A percentile compares a stretch with the other conserved stretches of the same genome.
These are phyloP conservation scores for Asterophora lycoperdoides DNA, from an alignment of 768 basidiomycete species.

Conservation along the genomic window DNA sequence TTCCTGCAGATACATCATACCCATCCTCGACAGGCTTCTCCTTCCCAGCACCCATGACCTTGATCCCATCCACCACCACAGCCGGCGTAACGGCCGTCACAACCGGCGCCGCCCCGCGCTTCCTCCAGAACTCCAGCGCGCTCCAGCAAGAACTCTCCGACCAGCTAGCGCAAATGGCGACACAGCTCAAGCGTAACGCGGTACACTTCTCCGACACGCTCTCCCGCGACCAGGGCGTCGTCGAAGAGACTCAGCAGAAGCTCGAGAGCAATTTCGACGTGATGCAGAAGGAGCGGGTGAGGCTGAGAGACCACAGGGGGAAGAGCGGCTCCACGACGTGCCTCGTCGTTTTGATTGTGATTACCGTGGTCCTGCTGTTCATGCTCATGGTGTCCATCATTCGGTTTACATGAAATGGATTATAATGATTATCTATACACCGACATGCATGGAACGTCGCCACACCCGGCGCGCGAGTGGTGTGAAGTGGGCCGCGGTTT, in stretches of 20 bases:
- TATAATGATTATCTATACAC: not conserved
- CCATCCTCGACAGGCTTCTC: slow-evolving; percentile 18
- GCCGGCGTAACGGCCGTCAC: slow-evolving; percentile 25
- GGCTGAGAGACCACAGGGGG: slow-evolving; percentile 56
- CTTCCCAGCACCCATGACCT: slow-evolving; percentile 23
- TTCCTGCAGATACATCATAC: slow-evolving; percentile 31
- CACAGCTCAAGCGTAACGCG: slow-evolving; percentile 81
- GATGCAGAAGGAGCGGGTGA: slow-evolving; percentile 61
- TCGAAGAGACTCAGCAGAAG: slow-evolving; percentile 65
- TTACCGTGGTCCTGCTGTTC: slow-evolving; percentile 67
- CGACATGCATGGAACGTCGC: no score
- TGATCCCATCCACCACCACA: slow-evolving; percentile 28
- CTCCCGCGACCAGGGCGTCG: slow-evolving; percentile 66
- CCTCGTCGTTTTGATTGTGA: slow-evolving; percentile 56
- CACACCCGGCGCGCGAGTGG: no score
- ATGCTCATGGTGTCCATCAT: slow-evolving; percentile 70
- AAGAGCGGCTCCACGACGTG: slow-evolving; percentile 74
- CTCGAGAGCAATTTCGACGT: slow-evolving; percentile 67
- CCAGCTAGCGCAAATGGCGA: slow-evolving; percentile 81
- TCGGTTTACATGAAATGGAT: slow-evolving; percentile 34
- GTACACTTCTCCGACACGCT: slow-evolving; percentile 71
- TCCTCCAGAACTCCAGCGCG: slow-evolving; percentile 52
- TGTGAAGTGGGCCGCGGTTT: no score
- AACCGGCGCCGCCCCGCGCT: slow-evolving; percentile 28
- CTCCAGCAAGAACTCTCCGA: slow-evolving; percentile 72